Base-by-base conservation (phyloP, 2,329 filamentous ascomycete species). In the Purpureocillium takamizusanense region DNA sequence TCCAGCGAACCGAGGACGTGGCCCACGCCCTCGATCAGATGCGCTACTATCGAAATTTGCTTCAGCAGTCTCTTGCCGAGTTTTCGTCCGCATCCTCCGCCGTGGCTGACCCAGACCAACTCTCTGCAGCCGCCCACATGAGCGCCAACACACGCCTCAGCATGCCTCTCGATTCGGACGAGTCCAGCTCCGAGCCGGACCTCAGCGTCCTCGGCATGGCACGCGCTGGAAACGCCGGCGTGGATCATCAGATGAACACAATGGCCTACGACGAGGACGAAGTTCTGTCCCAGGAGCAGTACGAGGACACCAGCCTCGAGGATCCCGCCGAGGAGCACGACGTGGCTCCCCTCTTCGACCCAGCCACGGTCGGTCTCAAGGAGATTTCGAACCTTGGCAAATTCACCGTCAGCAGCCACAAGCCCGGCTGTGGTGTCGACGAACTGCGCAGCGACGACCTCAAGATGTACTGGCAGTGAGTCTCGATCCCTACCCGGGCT, bases 381-480 rank as follows among this genome's bases (percentile, higher is more conserved):
- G 86, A 92, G 56, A 90, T 92, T 55, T 86, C 83, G 50, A 88
- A 87, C 45, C 71, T 92, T 15, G 86, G 84, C 25, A 83, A 81
- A 46, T 90, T 87, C 69, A 89, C 83, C 10, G 85, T 90, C 48
- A 86, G 81, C 56, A 86, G 78, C 52, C 80, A 80, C 53, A 92
- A 92, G 61, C 84, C 83, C 1, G 85, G 85, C 30, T 87, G 83
- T 49, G 83, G 83, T 2, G 80, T 90, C 12, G 78, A 81, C 18
- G 83, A 86, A 53, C 74, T 92, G 15, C 76, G 85, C 25, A 79
- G 76, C 44, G 83, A 88, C 13, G 82, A 86, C 42, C 74, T 83
- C 7, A 72, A 73, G 42, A 71, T 78, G 37, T 92, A 83, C 61
- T 92, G 86, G 86, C 86, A 92, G 79, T 82, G 63, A 50, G 76